Percentiles rank a stretch among this genome's conserved stretches.
Conservation (phyloP, 495 filamentous ascomycete species). For the Neurospora sp. region DNA sequence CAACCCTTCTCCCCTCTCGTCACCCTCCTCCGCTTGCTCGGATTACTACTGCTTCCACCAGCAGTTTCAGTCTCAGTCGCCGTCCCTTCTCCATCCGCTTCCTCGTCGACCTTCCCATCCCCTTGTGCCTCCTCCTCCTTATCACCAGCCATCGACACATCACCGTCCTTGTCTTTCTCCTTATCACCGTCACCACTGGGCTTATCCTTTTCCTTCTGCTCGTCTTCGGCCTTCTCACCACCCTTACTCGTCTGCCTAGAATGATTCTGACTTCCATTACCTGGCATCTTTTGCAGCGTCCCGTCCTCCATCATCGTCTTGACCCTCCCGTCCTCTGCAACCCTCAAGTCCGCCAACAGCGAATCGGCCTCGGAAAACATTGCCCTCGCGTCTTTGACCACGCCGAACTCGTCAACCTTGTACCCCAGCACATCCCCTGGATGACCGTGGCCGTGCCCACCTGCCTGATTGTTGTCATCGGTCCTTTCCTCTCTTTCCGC, state of each 20-base stretch:
- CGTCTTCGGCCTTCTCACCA: neutral
- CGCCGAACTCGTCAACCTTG: slow-evolving; percentile 62
- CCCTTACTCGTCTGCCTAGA: neutral
- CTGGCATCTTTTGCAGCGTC: slow-evolving; percentile 19
- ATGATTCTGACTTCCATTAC: neutral
- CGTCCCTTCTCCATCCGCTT: slow-evolving; percentile 7
- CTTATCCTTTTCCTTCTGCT: neutral
- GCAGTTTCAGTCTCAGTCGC: slow-evolving; percentile 10
- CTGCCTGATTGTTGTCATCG: neutral
- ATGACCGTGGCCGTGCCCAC: slow-evolving; percentile 22
- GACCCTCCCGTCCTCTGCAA: slow-evolving; percentile 17
- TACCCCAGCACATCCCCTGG: slow-evolving; percentile 37
- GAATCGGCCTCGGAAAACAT: slow-evolving; percentile 75
- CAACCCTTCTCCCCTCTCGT: slow-evolving; percentile 1
- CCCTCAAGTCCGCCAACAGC: slow-evolving; percentile 39
- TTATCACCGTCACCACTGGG: neutral
- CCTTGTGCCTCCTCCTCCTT: slow-evolving; percentile 5
- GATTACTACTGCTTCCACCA: neutral
- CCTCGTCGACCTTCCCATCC: neutral
- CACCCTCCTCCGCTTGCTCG: slow-evolving; percentile 5
- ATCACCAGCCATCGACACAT: neutral
- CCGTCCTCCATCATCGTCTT: slow-evolving; percentile 15
- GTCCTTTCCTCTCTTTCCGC: slow-evolving; percentile 18
- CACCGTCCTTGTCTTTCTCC: slow-evolving; percentile 2
- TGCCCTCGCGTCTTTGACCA: slow-evolving; percentile 70